A percentile compares a stretch with the other conserved stretches of the same genome.
Conservation (phyloP, 805 yeast genomes). For the Teunomyces tritomae region DNA sequence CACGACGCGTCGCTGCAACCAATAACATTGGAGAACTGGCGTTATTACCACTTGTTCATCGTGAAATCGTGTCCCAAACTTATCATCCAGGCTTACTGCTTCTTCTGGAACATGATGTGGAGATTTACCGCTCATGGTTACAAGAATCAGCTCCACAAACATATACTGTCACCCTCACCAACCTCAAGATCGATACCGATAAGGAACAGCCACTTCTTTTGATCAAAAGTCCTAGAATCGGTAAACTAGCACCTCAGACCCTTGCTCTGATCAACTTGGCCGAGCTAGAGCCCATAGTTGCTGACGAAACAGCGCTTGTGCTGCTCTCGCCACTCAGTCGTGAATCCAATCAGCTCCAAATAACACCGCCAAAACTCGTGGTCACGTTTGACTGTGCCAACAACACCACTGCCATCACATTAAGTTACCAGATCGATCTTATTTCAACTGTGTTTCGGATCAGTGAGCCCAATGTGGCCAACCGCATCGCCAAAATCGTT, state of each 20-base stretch:
- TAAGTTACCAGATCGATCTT: constrained; percentile 14
- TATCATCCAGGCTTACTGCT: too few species aligned
- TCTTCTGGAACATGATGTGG: too few species aligned
- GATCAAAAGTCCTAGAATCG: constrained; percentile 8
- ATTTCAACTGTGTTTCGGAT: constrained; percentile 16
- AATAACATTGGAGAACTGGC: constrained; percentile 2
- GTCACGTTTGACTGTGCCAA: constrained; percentile 11
- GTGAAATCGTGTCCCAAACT: constrained; percentile 6
- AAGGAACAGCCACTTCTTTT: constrained; percentile 8
- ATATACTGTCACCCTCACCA: constrained; percentile 11
- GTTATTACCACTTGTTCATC: constrained; percentile 11
- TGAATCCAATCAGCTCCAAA: constrained; percentile 9
- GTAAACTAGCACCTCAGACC: constrained; percentile 8
- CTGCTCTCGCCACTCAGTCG: constrained; percentile 9
- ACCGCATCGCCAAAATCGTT: not conserved
- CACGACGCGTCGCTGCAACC: constrained; percentile 2
- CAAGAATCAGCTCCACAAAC: constrained; percentile 5
- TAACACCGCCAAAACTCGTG: constrained; percentile 6
- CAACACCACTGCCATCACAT: constrained; percentile 2
- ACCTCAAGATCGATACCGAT: constrained; percentile 11
- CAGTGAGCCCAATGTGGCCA: constrained; percentile 10
- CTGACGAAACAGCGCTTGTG: constrained; percentile 14
- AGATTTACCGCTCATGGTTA: not conserved
- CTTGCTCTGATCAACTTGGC: constrained; percentile 12
- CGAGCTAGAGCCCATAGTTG: constrained; percentile 6